Evolutionary conservation across 2,329 filamentous ascomycete genomes (phyloP).

Genomic region (Camptophora hylomeconis): DNA sequence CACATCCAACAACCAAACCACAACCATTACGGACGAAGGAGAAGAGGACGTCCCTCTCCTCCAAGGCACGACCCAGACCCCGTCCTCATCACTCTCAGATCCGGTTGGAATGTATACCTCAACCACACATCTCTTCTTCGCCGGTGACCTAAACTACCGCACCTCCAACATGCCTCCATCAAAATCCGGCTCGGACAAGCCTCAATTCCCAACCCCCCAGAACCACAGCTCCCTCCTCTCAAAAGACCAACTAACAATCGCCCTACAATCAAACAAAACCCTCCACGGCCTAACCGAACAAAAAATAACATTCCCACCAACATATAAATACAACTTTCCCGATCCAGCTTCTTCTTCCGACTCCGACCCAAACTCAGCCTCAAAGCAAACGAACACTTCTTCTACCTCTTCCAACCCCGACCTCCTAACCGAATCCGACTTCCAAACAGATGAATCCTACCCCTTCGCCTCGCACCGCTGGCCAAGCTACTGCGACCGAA

Average conservation of each 20-base stretch:
- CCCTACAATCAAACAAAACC: constrained; percentile 55
- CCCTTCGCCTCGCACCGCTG: constrained; percentile 70
- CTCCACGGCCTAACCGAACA: constrained; percentile 69
- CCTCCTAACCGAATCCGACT: no score
- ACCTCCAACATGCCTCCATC: constrained; percentile 56
- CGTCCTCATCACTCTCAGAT: no score
- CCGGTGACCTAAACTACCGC: constrained; percentile 91
- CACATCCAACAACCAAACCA: constrained; percentile 6
- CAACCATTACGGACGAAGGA: constrained; percentile 20
- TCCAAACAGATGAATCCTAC: constrained; percentile 48
- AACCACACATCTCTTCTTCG: constrained; percentile 66
- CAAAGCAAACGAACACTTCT: no score
- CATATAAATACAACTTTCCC: constrained; percentile 69
- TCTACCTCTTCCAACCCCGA: no score
- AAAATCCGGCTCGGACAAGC: constrained; percentile 35
- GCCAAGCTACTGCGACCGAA: constrained; percentile 87
- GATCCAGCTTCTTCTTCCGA: no score
- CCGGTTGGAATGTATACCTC: constrained; percentile 57
- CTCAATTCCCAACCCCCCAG: constrained; percentile 50
- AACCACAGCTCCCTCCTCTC: constrained; percentile 57
- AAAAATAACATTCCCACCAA: constrained; percentile 68
- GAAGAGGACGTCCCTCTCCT: constrained; percentile 28
- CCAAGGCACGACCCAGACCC: constrained; percentile 14
- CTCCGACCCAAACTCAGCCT: no score
- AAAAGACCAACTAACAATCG: constrained; percentile 66